Percentiles rank a stretch among this genome's conserved stretches.
Evolutionary conservation across 306 rosid species (phyloP).

Genomic region (Cucurbita argyrosperma): DNA sequence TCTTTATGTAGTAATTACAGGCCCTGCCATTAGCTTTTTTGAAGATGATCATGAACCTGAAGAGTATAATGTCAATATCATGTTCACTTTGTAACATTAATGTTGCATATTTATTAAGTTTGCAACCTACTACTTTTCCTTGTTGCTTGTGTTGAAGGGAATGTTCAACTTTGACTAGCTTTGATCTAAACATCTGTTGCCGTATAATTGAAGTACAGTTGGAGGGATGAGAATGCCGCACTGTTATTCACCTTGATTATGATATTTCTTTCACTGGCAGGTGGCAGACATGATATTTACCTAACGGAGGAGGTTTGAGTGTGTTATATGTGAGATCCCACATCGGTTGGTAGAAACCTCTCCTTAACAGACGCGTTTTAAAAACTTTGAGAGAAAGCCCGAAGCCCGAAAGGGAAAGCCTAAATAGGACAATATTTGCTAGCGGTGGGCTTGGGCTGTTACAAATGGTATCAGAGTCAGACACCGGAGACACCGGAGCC

Average conservation of each 20-base stretch:
- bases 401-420: no score
- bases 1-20: background rate
- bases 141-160: constrained; percentile 11
- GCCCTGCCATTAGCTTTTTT: constrained; percentile 1
- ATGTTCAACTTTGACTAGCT: constrained; percentile 9
- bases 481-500: no score
- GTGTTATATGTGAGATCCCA: background rate
- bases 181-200: constrained; percentile 15
- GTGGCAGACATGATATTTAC: constrained; percentile 1
- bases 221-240: constrained; percentile 8
- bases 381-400: no score
- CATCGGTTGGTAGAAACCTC: no score
- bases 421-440: no score
- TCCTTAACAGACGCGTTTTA: no score
- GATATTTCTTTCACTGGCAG: constrained; percentile 8
- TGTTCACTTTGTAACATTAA: constrained; percentile 10
- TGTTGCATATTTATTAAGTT: constrained; percentile 33
- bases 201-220: constrained; percentile 22
- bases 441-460: no score
- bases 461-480: no score
- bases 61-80: background rate
- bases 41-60: background rate
- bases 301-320: background rate
- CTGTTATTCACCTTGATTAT: constrained; percentile 15
- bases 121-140: constrained; percentile 10